A percentile compares a stretch with the other conserved stretches of the same genome.
These are phyloP conservation scores for Ophiostoma angusticollis DNA, from an alignment of 2,329 filamentous ascomycete genomes.

Conservation along the genomic window DNA sequence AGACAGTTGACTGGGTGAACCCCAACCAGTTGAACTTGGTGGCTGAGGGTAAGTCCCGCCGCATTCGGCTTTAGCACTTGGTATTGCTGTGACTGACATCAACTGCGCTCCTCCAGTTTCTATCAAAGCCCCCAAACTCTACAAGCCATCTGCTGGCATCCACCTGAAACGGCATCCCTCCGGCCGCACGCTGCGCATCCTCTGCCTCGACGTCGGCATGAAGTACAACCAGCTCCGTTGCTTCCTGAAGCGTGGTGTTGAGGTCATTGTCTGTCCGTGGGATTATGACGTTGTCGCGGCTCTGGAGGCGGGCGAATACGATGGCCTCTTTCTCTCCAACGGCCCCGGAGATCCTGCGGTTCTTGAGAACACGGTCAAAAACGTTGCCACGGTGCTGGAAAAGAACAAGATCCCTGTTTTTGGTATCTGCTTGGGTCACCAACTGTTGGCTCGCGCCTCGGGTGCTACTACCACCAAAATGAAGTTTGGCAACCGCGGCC, in stretches of 20 bases:
- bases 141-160: conserved; percentile 57
- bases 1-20: conserved; percentile 76
- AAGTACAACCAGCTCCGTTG: conserved; percentile 98
- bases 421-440: conserved; percentile 91
- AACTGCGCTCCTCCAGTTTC: conserved; percentile 51
- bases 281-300: conserved; percentile 77
- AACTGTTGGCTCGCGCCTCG: conserved; percentile 77
- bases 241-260: conserved; percentile 78
- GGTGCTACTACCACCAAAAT: conserved; percentile 84
- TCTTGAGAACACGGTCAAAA: conserved; percentile 64
- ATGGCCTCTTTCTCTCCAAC: conserved; percentile 96
- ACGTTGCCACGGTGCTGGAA: conserved; percentile 63
- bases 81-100: conserved; percentile 13
- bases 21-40: conserved; percentile 90
- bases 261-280: conserved; percentile 92
- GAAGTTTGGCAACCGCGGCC: conserved; percentile 98
- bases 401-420: conserved; percentile 80
- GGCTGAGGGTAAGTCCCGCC: conserved; percentile 83
- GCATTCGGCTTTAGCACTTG: too few relatives aligned
- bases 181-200: conserved; percentile 71
- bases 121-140: conserved; percentile 73
- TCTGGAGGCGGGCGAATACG: conserved; percentile 70
- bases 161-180: conserved; percentile 78
- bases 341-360: conserved; percentile 90
- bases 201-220: conserved; percentile 92